Evolutionary conservation across 352 stramenopile species (phyloP).

Genomic region (Aphanomyces invadans): DNA sequence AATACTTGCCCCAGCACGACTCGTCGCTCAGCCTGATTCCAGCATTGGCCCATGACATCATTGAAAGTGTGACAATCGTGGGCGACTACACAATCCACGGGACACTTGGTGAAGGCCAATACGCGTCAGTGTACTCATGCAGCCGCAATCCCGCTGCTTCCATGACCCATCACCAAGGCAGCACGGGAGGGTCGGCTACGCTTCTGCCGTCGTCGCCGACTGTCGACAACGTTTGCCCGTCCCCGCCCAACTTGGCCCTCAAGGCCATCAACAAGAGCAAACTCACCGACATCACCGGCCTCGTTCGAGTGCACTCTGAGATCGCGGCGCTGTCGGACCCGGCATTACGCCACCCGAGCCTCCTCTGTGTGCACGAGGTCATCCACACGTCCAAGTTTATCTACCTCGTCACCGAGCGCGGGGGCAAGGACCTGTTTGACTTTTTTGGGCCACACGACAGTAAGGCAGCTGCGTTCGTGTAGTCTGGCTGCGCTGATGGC

Average conservation of each 20-base stretch:
- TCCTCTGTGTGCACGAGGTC: slow-evolving; percentile 62
- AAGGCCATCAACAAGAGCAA: slow-evolving; percentile 85
- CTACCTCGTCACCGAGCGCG: slow-evolving; percentile 77
- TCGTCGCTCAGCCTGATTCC: slow-evolving; percentile 53
- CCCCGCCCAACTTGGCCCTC: slow-evolving; percentile 40
- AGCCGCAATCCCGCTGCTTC: neutral
- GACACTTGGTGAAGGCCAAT: slow-evolving; percentile 77
- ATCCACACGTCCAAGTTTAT: slow-evolving; percentile 71
- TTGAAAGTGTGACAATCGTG: slow-evolving; percentile 45
- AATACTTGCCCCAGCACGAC: slow-evolving; percentile 54
- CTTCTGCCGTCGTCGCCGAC: neutral
- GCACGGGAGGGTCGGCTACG: too few relatives aligned
- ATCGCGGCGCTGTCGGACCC: slow-evolving; percentile 64
- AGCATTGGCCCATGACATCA: slow-evolving; percentile 32
- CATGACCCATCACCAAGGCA: too few relatives aligned
- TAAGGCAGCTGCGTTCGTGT: neutral
- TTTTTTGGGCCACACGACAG: slow-evolving; percentile 46
- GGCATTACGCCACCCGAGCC: slow-evolving; percentile 45
- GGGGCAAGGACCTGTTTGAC: slow-evolving; percentile 78
- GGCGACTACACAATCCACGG: slow-evolving; percentile 60
- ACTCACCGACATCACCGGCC: slow-evolving; percentile 55
- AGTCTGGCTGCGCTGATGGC: too few relatives aligned
- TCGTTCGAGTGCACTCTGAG: slow-evolving; percentile 74
- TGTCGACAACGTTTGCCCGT: neutral
- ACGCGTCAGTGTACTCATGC: slow-evolving; percentile 60